Evolutionary conservation across 2,329 filamentous ascomycete genomes (phyloP).

Genomic region (Paraphaeosphaeria sporulosa): DNA sequence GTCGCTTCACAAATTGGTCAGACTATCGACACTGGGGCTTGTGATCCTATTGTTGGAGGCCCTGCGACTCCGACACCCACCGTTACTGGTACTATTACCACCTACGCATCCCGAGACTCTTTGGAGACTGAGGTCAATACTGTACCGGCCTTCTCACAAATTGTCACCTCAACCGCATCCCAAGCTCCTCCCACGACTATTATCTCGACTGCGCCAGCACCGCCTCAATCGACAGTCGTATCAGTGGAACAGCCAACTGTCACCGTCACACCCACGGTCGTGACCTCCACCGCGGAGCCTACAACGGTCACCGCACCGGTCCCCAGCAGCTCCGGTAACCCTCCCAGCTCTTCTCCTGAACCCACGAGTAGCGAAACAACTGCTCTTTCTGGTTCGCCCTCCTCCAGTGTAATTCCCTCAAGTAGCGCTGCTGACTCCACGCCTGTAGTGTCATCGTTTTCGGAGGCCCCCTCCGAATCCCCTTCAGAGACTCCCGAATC

Average conservation of each 20-base stretch:
- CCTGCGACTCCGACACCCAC: not conserved
- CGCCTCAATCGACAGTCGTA: slow-evolving; percentile 10
- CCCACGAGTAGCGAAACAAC: slow-evolving; percentile 20
- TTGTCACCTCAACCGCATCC: not conserved
- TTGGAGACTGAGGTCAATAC: slow-evolving; percentile 12
- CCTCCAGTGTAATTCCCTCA: slow-evolving; percentile 17
- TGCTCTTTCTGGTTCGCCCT: slow-evolving; percentile 12
- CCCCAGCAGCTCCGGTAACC: slow-evolving; percentile 17
- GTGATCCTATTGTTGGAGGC: slow-evolving; percentile 39
- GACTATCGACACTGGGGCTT: slow-evolving; percentile 37
- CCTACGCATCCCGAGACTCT: slow-evolving; percentile 14
- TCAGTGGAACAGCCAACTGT: slow-evolving; percentile 8
- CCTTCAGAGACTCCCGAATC: not conserved
- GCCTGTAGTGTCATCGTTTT: slow-evolving; percentile 23
- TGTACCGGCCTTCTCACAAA: slow-evolving; percentile 9
- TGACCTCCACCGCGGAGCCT: slow-evolving; percentile 14
- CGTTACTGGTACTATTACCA: slow-evolving; percentile 11
- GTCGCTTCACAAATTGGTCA: slow-evolving; percentile 39
- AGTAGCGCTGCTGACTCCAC: slow-evolving; percentile 33
- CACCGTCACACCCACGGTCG: slow-evolving; percentile 7
- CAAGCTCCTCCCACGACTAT: slow-evolving; percentile 9
- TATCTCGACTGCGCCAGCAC: slow-evolving; percentile 10
- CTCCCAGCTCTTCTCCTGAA: slow-evolving; percentile 22
- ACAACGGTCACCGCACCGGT: slow-evolving; percentile 9
- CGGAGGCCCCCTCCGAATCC: not conserved